These are phyloP conservation scores for Urtica urens DNA, from an alignment of 306 rosid species.

Conservation along the genomic window DNA sequence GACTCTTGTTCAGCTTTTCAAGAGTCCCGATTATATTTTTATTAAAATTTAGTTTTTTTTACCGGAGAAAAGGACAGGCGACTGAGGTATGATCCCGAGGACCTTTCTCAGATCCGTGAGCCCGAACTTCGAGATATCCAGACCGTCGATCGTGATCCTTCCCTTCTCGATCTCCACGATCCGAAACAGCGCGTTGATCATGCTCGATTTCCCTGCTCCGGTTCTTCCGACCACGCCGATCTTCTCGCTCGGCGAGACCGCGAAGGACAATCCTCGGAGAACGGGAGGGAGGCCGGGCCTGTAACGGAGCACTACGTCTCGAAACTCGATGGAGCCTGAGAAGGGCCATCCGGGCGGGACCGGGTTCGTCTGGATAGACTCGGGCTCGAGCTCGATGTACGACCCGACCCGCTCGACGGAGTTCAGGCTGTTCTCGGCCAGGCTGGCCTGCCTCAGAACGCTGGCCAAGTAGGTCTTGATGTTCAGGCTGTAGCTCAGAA, in stretches of 20 bases:
- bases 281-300: slow-evolving; percentile 90
- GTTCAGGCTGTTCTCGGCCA: slow-evolving; percentile 72
- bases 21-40: not conserved
- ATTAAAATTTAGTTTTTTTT: not conserved
- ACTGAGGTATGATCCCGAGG: slow-evolving; percentile 79
- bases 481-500: slow-evolving; percentile 69
- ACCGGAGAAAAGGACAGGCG: slow-evolving; percentile 90
- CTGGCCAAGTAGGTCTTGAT: slow-evolving; percentile 61
- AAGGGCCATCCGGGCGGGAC: slow-evolving; percentile 82
- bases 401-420: slow-evolving; percentile 83
- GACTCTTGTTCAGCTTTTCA: not conserved
- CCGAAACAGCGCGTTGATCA: slow-evolving; percentile 81
- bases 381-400: slow-evolving; percentile 54
- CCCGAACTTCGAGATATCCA: slow-evolving; percentile 55
- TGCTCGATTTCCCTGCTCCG: slow-evolving; percentile 91
- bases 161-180: slow-evolving; percentile 71
- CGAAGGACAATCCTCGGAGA: slow-evolving; percentile 59
- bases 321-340: slow-evolving; percentile 55
- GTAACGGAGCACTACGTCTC: slow-evolving; percentile 64
- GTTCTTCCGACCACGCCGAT: slow-evolving; percentile 90
- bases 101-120: slow-evolving; percentile 55
- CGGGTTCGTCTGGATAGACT: slow-evolving; percentile 45
- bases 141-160: slow-evolving; percentile 56
- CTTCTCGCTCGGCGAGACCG: slow-evolving; percentile 60
- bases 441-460: slow-evolving; percentile 73